Evolutionary conservation across 83 land plant species (phyloP).

Genomic region (Picea abies): DNA sequence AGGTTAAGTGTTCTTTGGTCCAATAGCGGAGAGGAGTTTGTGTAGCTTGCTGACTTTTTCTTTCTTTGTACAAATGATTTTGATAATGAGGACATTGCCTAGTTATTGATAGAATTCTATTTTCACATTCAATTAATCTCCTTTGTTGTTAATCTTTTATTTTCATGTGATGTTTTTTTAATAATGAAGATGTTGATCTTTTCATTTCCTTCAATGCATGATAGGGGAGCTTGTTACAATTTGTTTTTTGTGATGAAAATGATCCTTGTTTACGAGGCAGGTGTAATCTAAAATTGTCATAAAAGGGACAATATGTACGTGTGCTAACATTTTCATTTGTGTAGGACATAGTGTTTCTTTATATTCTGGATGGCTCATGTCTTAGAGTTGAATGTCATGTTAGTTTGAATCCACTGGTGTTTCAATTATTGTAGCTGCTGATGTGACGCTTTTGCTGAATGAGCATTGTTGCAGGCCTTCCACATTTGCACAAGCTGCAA

Average conservation of each 20-base stretch:
- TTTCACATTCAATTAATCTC: too few species aligned
- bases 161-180: too few species aligned
- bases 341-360: not conserved
- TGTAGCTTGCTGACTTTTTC: too few species aligned
- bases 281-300: not conserved
- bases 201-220: too few species aligned
- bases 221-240: too few species aligned
- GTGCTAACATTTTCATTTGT: not conserved
- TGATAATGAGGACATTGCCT: too few species aligned
- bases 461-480: slow-evolving; percentile 52
- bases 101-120: too few species aligned
- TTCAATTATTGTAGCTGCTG: not conserved
- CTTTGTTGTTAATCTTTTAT: too few species aligned
- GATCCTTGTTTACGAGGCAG: not conserved
- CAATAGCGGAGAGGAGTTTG: too few species aligned
- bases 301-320: not conserved
- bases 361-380: not conserved
- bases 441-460: not conserved
- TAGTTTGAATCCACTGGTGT: not conserved
- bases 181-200: too few species aligned
- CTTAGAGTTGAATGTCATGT: not conserved
- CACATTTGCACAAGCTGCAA: slow-evolving; percentile 82
- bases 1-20: too few species aligned
- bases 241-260: not conserved
- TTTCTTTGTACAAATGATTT: too few species aligned